Evolutionary conservation across 2,329 filamentous ascomycete species (phyloP).

Genomic region (Colletotrichum lindemuthianum): DNA sequence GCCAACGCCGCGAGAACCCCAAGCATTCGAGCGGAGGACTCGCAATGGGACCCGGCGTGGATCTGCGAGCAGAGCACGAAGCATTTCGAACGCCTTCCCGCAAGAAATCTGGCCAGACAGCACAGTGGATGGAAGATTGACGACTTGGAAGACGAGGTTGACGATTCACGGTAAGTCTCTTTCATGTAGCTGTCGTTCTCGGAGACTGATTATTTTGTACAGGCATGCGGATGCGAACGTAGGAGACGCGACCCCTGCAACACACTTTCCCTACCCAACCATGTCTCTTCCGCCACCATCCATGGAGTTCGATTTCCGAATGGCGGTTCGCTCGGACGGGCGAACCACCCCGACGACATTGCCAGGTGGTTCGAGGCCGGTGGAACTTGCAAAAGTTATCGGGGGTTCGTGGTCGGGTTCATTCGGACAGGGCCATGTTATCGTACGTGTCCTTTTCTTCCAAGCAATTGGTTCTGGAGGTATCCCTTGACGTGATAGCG

Average conservation of each 20-base stretch:
- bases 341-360: not conserved
- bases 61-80: not conserved
- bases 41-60: slow-evolving; percentile 14
- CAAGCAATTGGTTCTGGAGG: not conserved
- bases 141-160: not conserved
- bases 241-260: not conserved
- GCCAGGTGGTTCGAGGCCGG: slow-evolving; percentile 15
- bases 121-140: not conserved
- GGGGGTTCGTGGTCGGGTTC: slow-evolving; percentile 58
- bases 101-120: not conserved
- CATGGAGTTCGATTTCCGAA: slow-evolving; percentile 59
- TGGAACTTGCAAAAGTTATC: slow-evolving; percentile 59
- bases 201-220: not conserved
- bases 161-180: too few relatives aligned
- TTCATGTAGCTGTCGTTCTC: not conserved
- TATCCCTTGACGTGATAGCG: too few relatives aligned
- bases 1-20: not conserved
- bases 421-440: slow-evolving; percentile 58
- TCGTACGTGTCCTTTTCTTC: slow-evolving; percentile 45
- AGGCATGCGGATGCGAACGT: not conserved
- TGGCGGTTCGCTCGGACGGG: slow-evolving; percentile 47
- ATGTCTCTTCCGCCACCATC: slow-evolving; percentile 55
- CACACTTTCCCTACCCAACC: slow-evolving; percentile 48
- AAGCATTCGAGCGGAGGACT: not conserved
- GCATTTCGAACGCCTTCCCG: not conserved